Evolutionary conservation across 805 yeast species (phyloP), one percentile per base, ranked within the genome.

Genomic region (Saturnispora bothae): DNA sequence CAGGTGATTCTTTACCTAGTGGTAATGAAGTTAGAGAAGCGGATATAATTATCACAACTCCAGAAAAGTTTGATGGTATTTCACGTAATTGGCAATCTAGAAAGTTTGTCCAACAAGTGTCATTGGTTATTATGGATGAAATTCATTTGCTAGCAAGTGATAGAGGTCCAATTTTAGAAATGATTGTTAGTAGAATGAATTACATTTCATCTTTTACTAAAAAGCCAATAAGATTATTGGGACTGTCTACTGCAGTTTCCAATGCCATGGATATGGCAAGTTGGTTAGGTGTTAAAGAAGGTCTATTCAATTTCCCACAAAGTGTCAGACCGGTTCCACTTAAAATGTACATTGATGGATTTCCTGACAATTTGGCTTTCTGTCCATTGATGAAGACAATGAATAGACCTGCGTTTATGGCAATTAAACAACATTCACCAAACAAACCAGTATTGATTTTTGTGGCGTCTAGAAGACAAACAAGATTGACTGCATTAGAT

Each of bases 381-480:
- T 77, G 86, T 49, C 85, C 89, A 1, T 63, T 83, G 51, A 83
- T 83, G 95, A 83, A 76, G 63, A 82, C 76, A 17, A 83, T 74
- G 92, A 85, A 78, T 66, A 85, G 70, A 50, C 96, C 96, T 1
- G 89, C 94, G 0, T 86, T 82, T 51, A 73, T 80, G 79, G 95
- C 96, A 0, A 86, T 86, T 45, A 83, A 85, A 52, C 85, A 83
- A 45, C 95, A 88, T 54, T 82, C 95, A 0, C 94, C 95, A 2
- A 64, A 63, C 15, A 78, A 86, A 53, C 95, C 96, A 0, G 89
- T 80, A 9, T 65, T 83, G 48, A 76, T 83, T n/a, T 83, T 83
- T 50, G 94, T 83, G 27, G 85, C 92, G 1, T 81, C 92, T 3
- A 69, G 94, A 52, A 65, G 94, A 42, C 94, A 83, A 57, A 83